phyloP scores from a whole-genome alignment of 257 asterid genomes.

The Solanum virginianum region DNA sequence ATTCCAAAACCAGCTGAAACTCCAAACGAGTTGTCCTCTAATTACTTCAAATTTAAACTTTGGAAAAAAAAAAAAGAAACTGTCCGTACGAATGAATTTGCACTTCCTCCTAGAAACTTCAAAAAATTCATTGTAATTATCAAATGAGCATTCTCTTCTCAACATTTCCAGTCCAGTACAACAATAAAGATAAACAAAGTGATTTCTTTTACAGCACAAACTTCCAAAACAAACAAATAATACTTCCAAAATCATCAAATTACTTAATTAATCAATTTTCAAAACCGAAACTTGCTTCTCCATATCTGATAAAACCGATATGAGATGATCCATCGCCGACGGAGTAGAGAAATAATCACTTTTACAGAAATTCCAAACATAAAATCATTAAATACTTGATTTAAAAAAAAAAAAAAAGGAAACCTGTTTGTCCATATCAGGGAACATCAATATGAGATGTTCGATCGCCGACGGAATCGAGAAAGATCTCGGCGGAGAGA shows the following conservation, averaged over 20 bases:
- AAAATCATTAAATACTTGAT: background rate
- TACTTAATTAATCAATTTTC: too few relatives aligned
- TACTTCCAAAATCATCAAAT: too few relatives aligned
- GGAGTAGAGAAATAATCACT: background rate
- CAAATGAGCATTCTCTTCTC: background rate
- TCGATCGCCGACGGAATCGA: slow-evolving; percentile 21
- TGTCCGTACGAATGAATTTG: background rate
- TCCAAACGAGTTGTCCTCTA: background rate
- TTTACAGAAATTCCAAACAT: background rate
- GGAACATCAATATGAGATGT: slow-evolving; percentile 57
- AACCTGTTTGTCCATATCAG: slow-evolving; percentile 95
- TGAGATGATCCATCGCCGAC: slow-evolving; percentile 37
- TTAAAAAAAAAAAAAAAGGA: background rate
- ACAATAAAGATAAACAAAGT: background rate
- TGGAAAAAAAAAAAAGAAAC: background rate
- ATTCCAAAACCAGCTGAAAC: background rate
- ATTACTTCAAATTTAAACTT: background rate
- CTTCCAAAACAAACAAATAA: background rate
- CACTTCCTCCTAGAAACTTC: background rate
- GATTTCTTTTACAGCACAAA: background rate
- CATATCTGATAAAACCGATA: slow-evolving; percentile 66
- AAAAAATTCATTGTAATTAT: background rate
- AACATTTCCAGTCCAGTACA: background rate
- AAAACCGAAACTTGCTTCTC: slow-evolving; percentile 58
- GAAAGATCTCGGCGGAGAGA: slow-evolving; percentile 54